Evolutionary conservation across 371 early-diverging fungal species (phyloP).

Genomic region (Mucor lusitanicus): DNA sequence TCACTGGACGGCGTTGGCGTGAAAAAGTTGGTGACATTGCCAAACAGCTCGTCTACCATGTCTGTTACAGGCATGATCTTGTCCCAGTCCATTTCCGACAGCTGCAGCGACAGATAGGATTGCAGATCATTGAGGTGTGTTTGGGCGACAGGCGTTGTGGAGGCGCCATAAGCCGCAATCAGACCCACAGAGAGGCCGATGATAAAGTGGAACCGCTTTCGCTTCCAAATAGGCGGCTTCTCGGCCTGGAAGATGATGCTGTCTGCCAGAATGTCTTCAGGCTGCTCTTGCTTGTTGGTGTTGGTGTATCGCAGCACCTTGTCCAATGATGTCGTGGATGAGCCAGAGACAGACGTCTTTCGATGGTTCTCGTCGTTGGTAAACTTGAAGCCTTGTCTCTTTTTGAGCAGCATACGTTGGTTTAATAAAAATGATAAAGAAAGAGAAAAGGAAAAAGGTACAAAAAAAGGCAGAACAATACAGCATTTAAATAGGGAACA

Average conservation of each 20-base stretch:
- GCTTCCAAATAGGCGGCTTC: slow-evolving; percentile 31
- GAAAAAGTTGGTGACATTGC: slow-evolving; percentile 61
- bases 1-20: slow-evolving; percentile 53
- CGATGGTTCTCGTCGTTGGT: neutral
- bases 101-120: slow-evolving; percentile 39
- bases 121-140: slow-evolving; percentile 40
- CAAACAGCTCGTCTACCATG: slow-evolving; percentile 70
- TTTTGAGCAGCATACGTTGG: neutral
- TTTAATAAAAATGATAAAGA: neutral
- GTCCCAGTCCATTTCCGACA: slow-evolving; percentile 65
- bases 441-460: neutral
- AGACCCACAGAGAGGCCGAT: slow-evolving; percentile 36
- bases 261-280: slow-evolving; percentile 22
- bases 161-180: slow-evolving; percentile 30
- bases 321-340: neutral
- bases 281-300: neutral
- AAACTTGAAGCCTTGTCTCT: slow-evolving; percentile 4
- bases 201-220: slow-evolving; percentile 44
- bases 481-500: neutral
- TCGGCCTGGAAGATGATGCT: slow-evolving; percentile 8
- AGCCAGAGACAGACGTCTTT: neutral
- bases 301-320: neutral
- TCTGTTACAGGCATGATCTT: slow-evolving; percentile 68
- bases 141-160: slow-evolving; percentile 44
- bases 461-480: neutral